These are phyloP conservation scores for Closterium sp. DNA, from an alignment of 139 green algal species.

Conservation along the genomic window DNA sequence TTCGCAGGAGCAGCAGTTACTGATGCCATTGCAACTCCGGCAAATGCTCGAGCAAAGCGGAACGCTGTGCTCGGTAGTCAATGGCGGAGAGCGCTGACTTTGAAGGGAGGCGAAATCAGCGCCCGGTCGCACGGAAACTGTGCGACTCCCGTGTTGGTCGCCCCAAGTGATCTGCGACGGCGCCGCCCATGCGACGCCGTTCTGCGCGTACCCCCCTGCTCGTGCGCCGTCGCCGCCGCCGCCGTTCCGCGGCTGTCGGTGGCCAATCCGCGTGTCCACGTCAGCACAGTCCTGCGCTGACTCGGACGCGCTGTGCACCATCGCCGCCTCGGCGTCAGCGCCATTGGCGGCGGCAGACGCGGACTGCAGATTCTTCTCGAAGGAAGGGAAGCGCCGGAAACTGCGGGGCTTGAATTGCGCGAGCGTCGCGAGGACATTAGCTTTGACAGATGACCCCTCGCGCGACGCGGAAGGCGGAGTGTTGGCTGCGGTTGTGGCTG, in stretches of 20 bases:
- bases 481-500: background rate
- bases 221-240: too few relatives aligned
- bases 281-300: background rate
- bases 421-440: background rate
- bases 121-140: too few relatives aligned
- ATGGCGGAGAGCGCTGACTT: too few relatives aligned
- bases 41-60: background rate
- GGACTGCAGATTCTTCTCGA: background rate
- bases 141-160: too few relatives aligned
- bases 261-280: background rate
- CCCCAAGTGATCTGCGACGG: background rate
- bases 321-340: background rate
- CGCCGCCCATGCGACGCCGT: background rate
- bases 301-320: background rate
- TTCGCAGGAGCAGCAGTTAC: background rate
- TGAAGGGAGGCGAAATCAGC: too few relatives aligned
- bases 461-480: background rate
- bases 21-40: background rate
- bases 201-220: background rate
- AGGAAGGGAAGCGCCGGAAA: background rate
- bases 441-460: background rate
- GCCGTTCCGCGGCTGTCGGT: background rate
- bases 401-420: background rate
- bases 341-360: too few relatives aligned
- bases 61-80: too few relatives aligned